Percentiles rank a stretch among this genome's conserved stretches.
Conservation (phyloP, 495 filamentous ascomycete species). For the Lophiostoma macrostomum region DNA sequence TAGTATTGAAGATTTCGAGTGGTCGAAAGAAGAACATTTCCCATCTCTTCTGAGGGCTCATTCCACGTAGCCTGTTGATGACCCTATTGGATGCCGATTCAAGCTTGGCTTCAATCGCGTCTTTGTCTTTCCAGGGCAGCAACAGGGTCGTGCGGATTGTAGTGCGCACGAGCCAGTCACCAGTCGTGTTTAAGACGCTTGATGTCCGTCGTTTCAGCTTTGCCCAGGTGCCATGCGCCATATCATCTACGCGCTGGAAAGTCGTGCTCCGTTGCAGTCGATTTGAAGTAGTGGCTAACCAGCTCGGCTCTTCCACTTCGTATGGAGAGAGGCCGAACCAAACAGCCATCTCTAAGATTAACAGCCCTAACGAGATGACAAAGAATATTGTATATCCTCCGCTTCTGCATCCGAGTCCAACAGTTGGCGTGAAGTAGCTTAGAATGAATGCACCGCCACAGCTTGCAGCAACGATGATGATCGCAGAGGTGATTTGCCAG, state of each 20-base stretch:
- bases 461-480: constrained; percentile 38
- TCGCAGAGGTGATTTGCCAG: constrained; percentile 42
- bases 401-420: constrained; percentile 51
- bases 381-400: constrained; percentile 49
- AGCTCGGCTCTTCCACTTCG: constrained; percentile 11
- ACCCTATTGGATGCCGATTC: neutral
- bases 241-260: constrained; percentile 5
- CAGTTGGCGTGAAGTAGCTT: constrained; percentile 47
- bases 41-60: constrained; percentile 21
- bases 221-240: neutral
- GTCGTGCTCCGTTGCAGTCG: constrained; percentile 23
- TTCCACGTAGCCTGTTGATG: neutral
- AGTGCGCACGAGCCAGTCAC: neutral
- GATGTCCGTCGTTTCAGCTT: neutral
- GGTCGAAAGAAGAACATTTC: constrained; percentile 33
- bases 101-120: neutral
- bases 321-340: constrained; percentile 36
- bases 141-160: neutral
- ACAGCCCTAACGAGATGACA: constrained; percentile 33
- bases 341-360: constrained; percentile 43
- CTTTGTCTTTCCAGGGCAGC: constrained; percentile 5
- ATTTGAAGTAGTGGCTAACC: constrained; percentile 7
- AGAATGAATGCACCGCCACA: constrained; percentile 44
- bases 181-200: constrained; percentile 3
- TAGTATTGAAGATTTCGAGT: constrained; percentile 29